These are phyloP conservation scores for Phragmites australis DNA, from an alignment of 176 grass and related monocot genomes.

Conservation along the genomic window DNA sequence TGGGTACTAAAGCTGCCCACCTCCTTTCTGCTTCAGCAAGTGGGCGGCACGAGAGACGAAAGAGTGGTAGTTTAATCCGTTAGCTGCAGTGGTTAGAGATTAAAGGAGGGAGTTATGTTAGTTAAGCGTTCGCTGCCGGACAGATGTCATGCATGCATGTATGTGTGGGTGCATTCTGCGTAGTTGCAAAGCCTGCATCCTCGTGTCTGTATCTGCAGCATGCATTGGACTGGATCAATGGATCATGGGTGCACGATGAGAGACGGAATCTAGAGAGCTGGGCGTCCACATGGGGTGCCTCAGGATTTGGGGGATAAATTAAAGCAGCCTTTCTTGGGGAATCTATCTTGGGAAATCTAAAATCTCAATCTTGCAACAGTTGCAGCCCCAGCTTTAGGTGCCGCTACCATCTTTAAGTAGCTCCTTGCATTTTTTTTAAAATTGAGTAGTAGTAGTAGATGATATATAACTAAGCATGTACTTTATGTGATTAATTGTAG, in stretches of 20 bases:
- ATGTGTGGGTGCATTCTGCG: neutral
- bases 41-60: slow-evolving; percentile 29
- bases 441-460: too few relatives aligned
- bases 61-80: neutral
- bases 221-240: neutral
- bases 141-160: slow-evolving; percentile 39
- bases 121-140: slow-evolving; percentile 23
- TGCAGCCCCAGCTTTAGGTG: too few relatives aligned
- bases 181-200: slow-evolving; percentile 32
- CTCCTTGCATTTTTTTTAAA: too few relatives aligned
- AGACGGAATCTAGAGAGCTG: slow-evolving; percentile 23
- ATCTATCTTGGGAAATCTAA: neutral
- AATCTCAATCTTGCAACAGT: slow-evolving; percentile 4
- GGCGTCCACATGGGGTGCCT: slow-evolving; percentile 47
- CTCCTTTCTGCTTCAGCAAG: slow-evolving; percentile 16
- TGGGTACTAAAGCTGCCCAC: slow-evolving; percentile 11
- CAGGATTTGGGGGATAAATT: neutral
- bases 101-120: slow-evolving; percentile 16
- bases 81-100: neutral
- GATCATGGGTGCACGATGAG: slow-evolving; percentile 20
- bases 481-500: too few relatives aligned
- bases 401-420: too few relatives aligned
- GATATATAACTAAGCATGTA: too few relatives aligned
- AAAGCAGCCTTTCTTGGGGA: slow-evolving; percentile 10
- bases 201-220: slow-evolving; percentile 13